phyloP scores from a whole-genome alignment of 108 stramenopile species.

The Aurantiochytrium sp. region DNA sequence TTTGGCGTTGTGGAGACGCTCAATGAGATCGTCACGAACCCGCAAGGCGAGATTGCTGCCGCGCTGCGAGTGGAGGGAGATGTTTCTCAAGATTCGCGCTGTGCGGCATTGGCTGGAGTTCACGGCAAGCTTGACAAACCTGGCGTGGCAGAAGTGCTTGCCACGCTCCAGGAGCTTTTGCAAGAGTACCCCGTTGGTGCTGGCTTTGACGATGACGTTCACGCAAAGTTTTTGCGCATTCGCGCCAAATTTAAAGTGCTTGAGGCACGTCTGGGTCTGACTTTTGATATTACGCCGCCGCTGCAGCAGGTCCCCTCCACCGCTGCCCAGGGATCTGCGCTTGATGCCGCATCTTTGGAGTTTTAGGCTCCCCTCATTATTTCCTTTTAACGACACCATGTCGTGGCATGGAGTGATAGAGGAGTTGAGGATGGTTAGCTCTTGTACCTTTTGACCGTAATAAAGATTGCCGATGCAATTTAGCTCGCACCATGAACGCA shows the following conservation, averaged over 20 bases:
- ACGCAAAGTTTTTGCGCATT: not conserved
- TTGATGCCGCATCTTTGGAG: not conserved
- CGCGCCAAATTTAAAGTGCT: conserved; percentile 10
- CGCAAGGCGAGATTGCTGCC: not conserved
- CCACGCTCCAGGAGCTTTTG: not conserved
- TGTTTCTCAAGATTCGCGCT: not conserved
- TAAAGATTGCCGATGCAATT: too few species aligned
- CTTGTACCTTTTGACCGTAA: too few species aligned
- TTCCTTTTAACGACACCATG: too few species aligned
- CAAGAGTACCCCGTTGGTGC: not conserved
- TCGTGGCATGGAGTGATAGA: too few species aligned
- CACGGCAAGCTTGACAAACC: not conserved
- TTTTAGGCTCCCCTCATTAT: not conserved
- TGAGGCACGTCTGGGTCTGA: not conserved
- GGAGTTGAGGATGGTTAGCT: too few species aligned
- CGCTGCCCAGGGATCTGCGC: not conserved
- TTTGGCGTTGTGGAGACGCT: not conserved
- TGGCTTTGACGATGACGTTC: not conserved
- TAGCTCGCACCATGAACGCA: too few species aligned
- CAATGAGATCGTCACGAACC: not conserved
- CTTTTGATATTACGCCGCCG: not conserved
- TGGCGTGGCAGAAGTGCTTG: not conserved
- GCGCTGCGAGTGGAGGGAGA: not conserved
- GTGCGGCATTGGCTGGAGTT: not conserved
- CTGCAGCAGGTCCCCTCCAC: not conserved